Evolutionary conservation across 2,329 filamentous ascomycete genomes (phyloP), one percentile per base, ranked within the genome.

Genomic region (Dichotomopilus funicola): DNA sequence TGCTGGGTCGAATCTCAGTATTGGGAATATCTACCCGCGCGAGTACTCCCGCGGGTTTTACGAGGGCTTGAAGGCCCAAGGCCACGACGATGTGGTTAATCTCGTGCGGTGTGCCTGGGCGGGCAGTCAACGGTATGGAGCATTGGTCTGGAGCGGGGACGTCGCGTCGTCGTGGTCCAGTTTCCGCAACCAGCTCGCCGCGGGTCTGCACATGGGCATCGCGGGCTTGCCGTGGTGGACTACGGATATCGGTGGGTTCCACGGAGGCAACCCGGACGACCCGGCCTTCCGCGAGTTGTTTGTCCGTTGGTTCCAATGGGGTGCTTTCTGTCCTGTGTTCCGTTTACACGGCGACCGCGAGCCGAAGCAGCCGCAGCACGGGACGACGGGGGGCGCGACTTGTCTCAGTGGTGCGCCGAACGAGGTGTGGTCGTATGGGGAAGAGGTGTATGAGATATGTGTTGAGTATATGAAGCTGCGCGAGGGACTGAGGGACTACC

Each of bases 31-130:
- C n/a, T 55, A 55, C 41, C 53, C 53, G 5, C 12, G 13, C 42
- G 53, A 50, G n/a, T 55, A 55, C 48, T 40, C 53, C 9, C 53
- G 47, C 5, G 53, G 27, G 41, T 55, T 55, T 33, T 55, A 55
- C 41, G 53, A 55, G 31, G 53, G 53, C 10, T 10, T 55, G 11
- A 19, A n/a, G 27, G n/a, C 19, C 35, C 47, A 55, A 37, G 47
- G 53, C 6, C 47, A 51, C 27, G 27, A 45, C 4, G 9, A 46
- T 0, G 13, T 51, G 27, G 48, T 55, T 48, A 55, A 46, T 42
- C 53, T 55, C 5, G 47, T 55, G 31, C 53, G 53, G 10, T 55
- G 53, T 37, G 53, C 53, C 36, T 55, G 53, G 53, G 53, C 53
- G 4, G 53, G 53, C 12, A 55, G 53, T 27, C 53, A 55, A 12